Base-by-base conservation (phyloP, 2,329 filamentous ascomycete genomes). In the Parastagonospora avenae region DNA sequence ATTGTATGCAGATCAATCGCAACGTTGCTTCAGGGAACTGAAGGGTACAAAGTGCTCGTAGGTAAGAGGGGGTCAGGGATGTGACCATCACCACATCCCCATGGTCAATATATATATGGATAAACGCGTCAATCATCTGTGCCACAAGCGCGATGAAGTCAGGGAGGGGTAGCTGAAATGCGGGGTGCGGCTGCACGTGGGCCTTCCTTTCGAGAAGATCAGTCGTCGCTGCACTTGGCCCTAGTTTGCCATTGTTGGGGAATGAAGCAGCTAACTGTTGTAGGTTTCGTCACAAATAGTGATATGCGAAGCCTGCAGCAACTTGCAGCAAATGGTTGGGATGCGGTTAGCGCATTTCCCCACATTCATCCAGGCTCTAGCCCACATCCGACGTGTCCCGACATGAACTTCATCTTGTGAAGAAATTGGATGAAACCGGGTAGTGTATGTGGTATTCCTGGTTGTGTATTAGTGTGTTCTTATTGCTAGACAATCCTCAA, bases 171-270 rank as follows among this genome's bases (percentile, higher is more conserved):
- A 64, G 41, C 39, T 50, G 33, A 41, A 52, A 58, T 64, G 63
- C 63, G 64, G 66, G 64, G 64, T 58, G 54, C 39, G 33, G 30
- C 39, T 49, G 60, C 62, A 67, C 62, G 63, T 68, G 64, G 63
- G 58, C 31, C 44, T 39, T 39, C 52, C 32, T 48, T 56, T 62
- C 52, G 58, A 52, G 45, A 32, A 42, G 32, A 37, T 45, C 46
- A 32, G 46, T 50, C 49, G 50, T 58, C 52, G 54, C 53, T 19
- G 29, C 31, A 48, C 33, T 46, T 32, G 31, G 44, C 35, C 42
- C 32, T 35, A 44, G 48, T 54, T 42, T 53, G 35, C 42, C 46
- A 14, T 35, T 40, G 40, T 7, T 42, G 39, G 33, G 9, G 47
- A 40, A n/a, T 14, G 9, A 30, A 43, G 45, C 48, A 38, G 45